Conservation (phyloP, 352 stramenopile species). For the Thraustochytrium sp. region DNA sequence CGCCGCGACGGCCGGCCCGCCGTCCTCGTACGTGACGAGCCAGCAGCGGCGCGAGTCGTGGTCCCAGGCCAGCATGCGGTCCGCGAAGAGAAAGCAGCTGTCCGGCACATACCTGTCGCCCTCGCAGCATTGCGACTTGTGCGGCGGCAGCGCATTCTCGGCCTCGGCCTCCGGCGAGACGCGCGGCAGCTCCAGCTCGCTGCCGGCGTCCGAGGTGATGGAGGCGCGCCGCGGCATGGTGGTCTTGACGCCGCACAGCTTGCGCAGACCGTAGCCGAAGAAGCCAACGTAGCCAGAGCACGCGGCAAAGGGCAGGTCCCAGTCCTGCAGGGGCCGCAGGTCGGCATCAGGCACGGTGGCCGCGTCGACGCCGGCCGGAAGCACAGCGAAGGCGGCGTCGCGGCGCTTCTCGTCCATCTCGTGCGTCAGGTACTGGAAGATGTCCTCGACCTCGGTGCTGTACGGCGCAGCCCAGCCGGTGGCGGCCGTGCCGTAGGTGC, state of each 20-base stretch:
- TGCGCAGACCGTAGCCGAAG: constrained; percentile 69
- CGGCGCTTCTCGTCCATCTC: not conserved
- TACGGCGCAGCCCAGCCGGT: not conserved
- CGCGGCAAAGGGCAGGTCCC: constrained; percentile 65
- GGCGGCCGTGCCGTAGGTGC: not conserved
- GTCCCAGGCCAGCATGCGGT: constrained; percentile 78
- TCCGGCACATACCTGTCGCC: constrained; percentile 64
- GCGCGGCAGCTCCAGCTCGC: no score
- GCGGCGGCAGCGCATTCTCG: not conserved
- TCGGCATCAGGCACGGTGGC: not conserved
- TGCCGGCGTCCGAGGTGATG: not conserved
- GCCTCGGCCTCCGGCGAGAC: no score
- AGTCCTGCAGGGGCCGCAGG: not conserved
- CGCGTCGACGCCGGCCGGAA: no score
- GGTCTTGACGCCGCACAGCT: constrained; percentile 27
- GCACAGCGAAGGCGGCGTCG: not conserved
- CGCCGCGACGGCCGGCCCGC: not conserved
- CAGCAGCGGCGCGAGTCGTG: constrained; percentile 68
- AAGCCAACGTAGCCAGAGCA: constrained; percentile 74
- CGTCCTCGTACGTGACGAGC: constrained; percentile 59
- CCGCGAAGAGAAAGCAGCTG: constrained; percentile 79
- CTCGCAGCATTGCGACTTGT: not conserved
- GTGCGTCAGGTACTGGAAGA: not conserved
- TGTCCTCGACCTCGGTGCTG: not conserved
- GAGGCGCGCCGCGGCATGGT: not conserved